These are phyloP conservation scores for Aureobasidium musti DNA, from an alignment of 2,329 filamentous ascomycete species.

Conservation along the genomic window DNA sequence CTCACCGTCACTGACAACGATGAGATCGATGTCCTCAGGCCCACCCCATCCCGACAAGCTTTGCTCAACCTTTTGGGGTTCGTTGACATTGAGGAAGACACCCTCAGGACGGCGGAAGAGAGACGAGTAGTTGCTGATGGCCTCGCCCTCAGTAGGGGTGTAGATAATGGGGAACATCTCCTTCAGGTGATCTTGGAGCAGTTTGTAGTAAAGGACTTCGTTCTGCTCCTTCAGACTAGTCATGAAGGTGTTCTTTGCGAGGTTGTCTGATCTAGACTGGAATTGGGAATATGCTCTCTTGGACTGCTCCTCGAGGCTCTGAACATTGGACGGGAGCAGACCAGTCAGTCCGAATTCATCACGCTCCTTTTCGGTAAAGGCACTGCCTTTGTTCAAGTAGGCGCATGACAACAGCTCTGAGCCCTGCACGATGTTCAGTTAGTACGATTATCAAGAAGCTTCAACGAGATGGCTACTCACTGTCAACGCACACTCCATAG, in stretches of 20 bases:
- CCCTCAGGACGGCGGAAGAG: slow-evolving; percentile 78
- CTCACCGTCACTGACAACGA: slow-evolving; percentile 75
- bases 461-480: slow-evolving; percentile 19
- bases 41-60: slow-evolving; percentile 68
- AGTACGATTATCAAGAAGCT: too few relatives aligned
- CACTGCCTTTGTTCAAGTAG: slow-evolving; percentile 82
- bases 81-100: slow-evolving; percentile 74
- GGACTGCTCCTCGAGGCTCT: slow-evolving; percentile 75
- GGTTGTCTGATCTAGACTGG: slow-evolving; percentile 58
- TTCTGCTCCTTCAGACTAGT: slow-evolving; percentile 85
- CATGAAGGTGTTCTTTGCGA: slow-evolving; percentile 87
- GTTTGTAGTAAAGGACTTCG: slow-evolving; percentile 77
- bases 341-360: slow-evolving; percentile 69
- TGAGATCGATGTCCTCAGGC: slow-evolving; percentile 78
- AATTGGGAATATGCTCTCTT: slow-evolving; percentile 81
- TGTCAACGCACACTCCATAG: slow-evolving; percentile 31
- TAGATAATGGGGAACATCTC: slow-evolving; percentile 94
- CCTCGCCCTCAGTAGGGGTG: slow-evolving; percentile 85
- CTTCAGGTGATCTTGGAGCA: slow-evolving; percentile 74
- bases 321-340: slow-evolving; percentile 69
- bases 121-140: slow-evolving; percentile 79
- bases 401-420: slow-evolving; percentile 62
- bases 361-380: slow-evolving; percentile 70
- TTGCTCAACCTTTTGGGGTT: slow-evolving; percentile 65
- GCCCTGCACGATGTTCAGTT: slow-evolving; percentile 30